These are phyloP conservation scores for Nepenthes alata DNA, from an alignment of 179 eudicot genomes.

Conservation along the genomic window DNA sequence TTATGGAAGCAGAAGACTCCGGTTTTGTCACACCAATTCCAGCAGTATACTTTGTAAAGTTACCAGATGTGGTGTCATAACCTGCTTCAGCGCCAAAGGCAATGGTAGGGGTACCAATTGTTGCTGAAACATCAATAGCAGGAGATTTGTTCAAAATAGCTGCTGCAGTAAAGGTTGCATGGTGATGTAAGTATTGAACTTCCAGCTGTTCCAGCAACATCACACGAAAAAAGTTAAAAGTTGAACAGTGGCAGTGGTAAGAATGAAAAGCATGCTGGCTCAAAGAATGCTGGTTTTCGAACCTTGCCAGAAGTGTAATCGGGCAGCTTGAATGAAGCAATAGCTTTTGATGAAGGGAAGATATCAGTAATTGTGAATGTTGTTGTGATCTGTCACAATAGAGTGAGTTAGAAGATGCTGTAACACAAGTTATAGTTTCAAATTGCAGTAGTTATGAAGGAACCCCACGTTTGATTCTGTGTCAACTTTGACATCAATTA, in stretches of 20 bases:
- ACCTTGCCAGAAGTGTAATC: conserved; percentile 72
- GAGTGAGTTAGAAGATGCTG: conserved; percentile 1
- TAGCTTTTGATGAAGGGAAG: conserved; percentile 66
- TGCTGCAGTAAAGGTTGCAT: conserved; percentile 69
- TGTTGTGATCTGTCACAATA: conserved; percentile 49
- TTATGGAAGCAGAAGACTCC: conserved; percentile 64
- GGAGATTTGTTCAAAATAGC: conserved; percentile 61
- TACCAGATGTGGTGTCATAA: conserved; percentile 62
- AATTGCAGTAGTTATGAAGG: not conserved
- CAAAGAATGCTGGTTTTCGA: conserved; percentile 1
- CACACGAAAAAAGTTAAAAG: not conserved
- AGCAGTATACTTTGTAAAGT: conserved; percentile 69
- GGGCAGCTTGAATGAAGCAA: conserved; percentile 59
- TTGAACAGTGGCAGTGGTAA: not conserved
- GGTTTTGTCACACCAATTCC: conserved; percentile 76
- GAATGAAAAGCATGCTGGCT: not conserved
- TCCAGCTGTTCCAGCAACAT: conserved; percentile 42
- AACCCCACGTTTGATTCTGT: conserved; percentile 23
- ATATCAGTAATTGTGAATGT: conserved; percentile 47
- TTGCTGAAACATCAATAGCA: conserved; percentile 55
- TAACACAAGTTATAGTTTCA: not conserved
- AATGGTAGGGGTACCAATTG: conserved; percentile 81
- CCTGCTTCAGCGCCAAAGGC: conserved; percentile 90
- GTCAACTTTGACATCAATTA: conserved; percentile 68
- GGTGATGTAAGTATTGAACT: conserved; percentile 76